Evolutionary conservation across 2,329 filamentous ascomycete genomes (phyloP), one percentile per base, ranked within the genome.

Genomic region (Cadophora gregata): DNA sequence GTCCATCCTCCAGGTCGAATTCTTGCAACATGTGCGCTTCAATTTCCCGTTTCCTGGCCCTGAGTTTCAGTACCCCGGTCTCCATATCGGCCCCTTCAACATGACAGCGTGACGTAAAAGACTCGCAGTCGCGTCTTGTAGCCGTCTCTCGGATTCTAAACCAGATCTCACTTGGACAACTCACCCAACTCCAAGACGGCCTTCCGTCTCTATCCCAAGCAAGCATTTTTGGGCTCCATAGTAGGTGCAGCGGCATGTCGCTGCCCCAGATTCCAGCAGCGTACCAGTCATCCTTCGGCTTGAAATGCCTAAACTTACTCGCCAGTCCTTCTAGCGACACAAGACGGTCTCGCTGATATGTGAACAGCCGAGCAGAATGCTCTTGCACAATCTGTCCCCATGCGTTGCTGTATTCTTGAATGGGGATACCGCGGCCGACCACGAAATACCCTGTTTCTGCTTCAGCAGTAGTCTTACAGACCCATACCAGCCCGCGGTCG

Each of bases 311-410:
- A 31, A 21, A 58, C 31, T 24, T 31, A 7, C 45, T 48, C 25
- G 59, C 42, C 14, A 61, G 24, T 19, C 42, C 59, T 4, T 61
- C 38, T 14, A 61, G n/a, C 12, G 59, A 61, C 16, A 61, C 12
- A 4, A 61, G 42, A 1, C 59, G 24, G 24, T 50, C 59, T 9
- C 45, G 14, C 21, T 48, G 21, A 31, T 47, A 61, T 2, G 36
- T 61, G 29, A 61, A 61, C 12, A 31, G 27, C n/a, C 59, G 59
- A 12, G 6, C 16, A 3, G 59, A 61, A 29, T 61, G 59, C 12
- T 61, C 59, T 48, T 31, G 25, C 10, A 61, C 38, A 29, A 50
- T 50, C 10, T 48, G 24, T 7, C 59, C 25, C 59, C 59, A 61
- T 61, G 47, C 42, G 42, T 50, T 27, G 6, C 59, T 31, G 14